Percentiles rank a stretch among this genome's conserved stretches.
These are phyloP conservation scores for Sclerotinia subarctica DNA, from an alignment of 2,329 filamentous ascomycete species.

Conservation along the genomic window DNA sequence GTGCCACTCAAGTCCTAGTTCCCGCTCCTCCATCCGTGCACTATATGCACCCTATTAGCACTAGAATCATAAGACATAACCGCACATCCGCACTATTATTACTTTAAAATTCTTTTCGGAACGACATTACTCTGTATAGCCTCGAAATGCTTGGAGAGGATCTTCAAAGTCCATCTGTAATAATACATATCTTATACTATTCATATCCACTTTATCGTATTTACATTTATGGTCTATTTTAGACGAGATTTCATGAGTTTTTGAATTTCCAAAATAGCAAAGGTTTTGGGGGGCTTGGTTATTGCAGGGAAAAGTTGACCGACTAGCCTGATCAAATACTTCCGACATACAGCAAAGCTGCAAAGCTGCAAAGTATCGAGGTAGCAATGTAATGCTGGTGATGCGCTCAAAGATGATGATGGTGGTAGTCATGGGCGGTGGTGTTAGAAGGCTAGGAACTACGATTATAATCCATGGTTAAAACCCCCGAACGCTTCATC, in stretches of 20 bases:
- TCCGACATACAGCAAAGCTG: slow-evolving; percentile 5
- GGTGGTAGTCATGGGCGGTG: not conserved
- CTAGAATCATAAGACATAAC: not conserved
- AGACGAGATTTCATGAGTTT: not conserved
- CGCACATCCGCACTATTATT: not conserved
- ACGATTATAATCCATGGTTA: slow-evolving; percentile 7
- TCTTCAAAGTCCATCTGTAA: not conserved
- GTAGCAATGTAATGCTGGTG: not conserved
- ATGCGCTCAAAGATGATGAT: not conserved
- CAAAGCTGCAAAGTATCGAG: not conserved
- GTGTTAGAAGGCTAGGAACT: slow-evolving; percentile 1
- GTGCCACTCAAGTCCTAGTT: slow-evolving; percentile 12
- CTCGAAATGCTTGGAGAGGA: not conserved
- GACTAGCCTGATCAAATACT: slow-evolving; percentile 11
- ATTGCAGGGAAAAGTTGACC: slow-evolving; percentile 7
- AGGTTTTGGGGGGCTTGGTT: not conserved
- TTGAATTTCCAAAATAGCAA: not conserved
- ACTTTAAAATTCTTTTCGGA: not conserved
- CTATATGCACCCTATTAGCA: slow-evolving; percentile 2
- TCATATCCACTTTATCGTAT: not conserved
- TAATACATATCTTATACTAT: not conserved
- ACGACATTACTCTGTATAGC: not conserved
- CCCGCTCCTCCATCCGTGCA: slow-evolving; percentile 18
- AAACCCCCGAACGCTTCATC: slow-evolving; percentile 4
- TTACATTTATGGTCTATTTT: not conserved